A percentile compares a stretch with the other conserved stretches of the same genome.
phyloP scores from a whole-genome alignment of 2,329 filamentous ascomycete species.

The Colletotrichum simmondsii region DNA sequence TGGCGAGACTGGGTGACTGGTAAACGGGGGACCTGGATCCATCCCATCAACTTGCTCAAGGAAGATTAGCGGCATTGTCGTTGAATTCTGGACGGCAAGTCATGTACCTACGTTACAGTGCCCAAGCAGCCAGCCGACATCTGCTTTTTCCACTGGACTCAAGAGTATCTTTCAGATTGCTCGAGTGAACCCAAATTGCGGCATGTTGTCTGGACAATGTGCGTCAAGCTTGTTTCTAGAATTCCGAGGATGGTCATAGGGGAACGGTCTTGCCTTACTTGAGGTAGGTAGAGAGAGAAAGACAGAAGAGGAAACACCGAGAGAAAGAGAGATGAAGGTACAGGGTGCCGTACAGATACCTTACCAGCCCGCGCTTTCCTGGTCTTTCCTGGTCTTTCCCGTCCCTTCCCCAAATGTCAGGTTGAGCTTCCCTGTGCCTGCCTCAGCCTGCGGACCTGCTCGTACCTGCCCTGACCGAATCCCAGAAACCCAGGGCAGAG shows the following conservation, averaged over 20 bases:
- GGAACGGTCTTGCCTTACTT: background rate
- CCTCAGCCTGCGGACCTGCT: slow-evolving; percentile 1
- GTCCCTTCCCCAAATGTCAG: no score
- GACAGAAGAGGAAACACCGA: background rate
- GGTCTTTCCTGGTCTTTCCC: no score
- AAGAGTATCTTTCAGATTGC: background rate
- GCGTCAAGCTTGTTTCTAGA: background rate
- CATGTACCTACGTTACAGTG: background rate
- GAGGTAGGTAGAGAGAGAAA: background rate
- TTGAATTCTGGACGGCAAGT: background rate
- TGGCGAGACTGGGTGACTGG: background rate
- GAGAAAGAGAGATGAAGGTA: background rate
- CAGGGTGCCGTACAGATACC: background rate
- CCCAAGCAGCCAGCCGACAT: background rate
- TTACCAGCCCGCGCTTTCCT: no score
- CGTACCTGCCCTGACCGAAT: slow-evolving; percentile 13
- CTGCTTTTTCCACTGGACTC: background rate
- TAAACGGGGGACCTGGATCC: slow-evolving; percentile 12
- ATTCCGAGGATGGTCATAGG: background rate
- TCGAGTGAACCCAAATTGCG: background rate
- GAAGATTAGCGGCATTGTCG: slow-evolving; percentile 25
- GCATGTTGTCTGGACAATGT: background rate
- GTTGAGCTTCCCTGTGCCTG: no score
- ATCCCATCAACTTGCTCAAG: slow-evolving; percentile 15
- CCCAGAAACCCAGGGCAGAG: no score